Evolutionary conservation across 352 stramenopile species (phyloP).

Genomic region (Phytophthora meadii): DNA sequence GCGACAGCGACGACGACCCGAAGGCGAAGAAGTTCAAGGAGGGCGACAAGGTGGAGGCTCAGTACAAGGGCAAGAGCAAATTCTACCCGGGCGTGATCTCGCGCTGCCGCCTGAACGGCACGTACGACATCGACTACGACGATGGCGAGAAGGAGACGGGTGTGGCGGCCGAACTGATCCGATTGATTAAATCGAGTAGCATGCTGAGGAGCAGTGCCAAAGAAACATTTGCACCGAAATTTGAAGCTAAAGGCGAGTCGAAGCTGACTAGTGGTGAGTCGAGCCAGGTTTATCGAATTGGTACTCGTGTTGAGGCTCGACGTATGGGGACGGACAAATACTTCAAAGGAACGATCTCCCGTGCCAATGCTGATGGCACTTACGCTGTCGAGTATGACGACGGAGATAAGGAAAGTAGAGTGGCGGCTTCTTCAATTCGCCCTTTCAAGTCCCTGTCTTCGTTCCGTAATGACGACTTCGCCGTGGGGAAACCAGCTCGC

Average conservation of each 20-base stretch:
- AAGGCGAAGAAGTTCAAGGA: slow-evolving; percentile 1
- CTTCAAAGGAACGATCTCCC: slow-evolving; percentile 66
- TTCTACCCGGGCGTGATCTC: slow-evolving; percentile 1
- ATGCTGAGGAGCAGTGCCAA: slow-evolving; percentile 10
- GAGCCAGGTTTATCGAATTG: slow-evolving; percentile 18
- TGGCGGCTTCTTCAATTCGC: slow-evolving; percentile 47
- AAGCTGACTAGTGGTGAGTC: neutral
- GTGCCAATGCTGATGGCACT: slow-evolving; percentile 56
- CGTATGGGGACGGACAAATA: slow-evolving; percentile 71
- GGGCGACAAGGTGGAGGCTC: slow-evolving; percentile 1
- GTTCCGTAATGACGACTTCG: slow-evolving; percentile 42
- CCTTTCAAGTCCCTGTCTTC: slow-evolving; percentile 32
- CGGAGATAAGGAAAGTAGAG: slow-evolving; percentile 61
- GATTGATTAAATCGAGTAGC: slow-evolving; percentile 28
- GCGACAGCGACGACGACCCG: slow-evolving; percentile 1
- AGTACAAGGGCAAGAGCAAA: slow-evolving; percentile 2
- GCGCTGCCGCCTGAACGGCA: neutral
- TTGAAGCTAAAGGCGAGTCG: slow-evolving; percentile 13
- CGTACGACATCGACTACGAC: slow-evolving; percentile 1
- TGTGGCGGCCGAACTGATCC: neutral
- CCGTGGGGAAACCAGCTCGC: slow-evolving; percentile 39
- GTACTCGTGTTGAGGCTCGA: slow-evolving; percentile 55
- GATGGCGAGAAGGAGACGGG: neutral
- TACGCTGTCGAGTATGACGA: slow-evolving; percentile 85
- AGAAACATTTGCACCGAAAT: neutral